phyloP scores from a whole-genome alignment of 1,284 basidiomycete species.

The Leccinum pseudoinsigne region DNA sequence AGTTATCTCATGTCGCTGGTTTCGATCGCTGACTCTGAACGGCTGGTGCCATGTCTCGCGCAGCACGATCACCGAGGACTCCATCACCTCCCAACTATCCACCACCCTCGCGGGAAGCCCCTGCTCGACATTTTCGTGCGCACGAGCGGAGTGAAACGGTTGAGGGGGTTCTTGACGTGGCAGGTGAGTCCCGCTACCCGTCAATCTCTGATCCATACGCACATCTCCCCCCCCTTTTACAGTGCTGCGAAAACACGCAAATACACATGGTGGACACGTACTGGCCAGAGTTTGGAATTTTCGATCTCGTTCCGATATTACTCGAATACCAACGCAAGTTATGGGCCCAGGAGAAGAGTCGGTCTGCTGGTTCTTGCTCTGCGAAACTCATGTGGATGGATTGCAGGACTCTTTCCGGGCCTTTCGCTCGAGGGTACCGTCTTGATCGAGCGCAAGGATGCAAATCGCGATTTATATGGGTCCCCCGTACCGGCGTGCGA shows the following conservation, averaged over 20 bases:
- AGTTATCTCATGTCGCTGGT: not conserved
- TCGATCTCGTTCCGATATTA: slow-evolving; percentile 84
- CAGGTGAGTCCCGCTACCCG: slow-evolving; percentile 59
- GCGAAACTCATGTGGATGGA: slow-evolving; percentile 5
- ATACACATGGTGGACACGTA: slow-evolving; percentile 90
- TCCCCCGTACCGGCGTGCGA: slow-evolving; percentile 87
- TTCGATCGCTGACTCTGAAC: not conserved
- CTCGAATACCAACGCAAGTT: slow-evolving; percentile 82
- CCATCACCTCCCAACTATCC: slow-evolving; percentile 67
- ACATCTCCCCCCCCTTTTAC: slow-evolving; percentile 4
- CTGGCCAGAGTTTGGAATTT: slow-evolving; percentile 95
- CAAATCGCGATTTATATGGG: slow-evolving; percentile 95
- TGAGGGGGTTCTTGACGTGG: slow-evolving; percentile 95
- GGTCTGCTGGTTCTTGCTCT: not conserved
- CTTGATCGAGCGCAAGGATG: slow-evolving; percentile 93
- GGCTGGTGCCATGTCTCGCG: not conserved
- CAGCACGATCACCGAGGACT: slow-evolving; percentile 63
- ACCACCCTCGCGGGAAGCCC: slow-evolving; percentile 69
- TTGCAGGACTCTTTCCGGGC: slow-evolving; percentile 89
- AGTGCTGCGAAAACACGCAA: slow-evolving; percentile 83
- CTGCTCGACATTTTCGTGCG: slow-evolving; percentile 91
- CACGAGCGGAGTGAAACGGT: slow-evolving; percentile 87
- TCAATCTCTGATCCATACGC: slow-evolving; percentile 33
- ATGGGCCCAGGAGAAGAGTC: slow-evolving; percentile 40
- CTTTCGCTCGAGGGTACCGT: slow-evolving; percentile 94